phyloP scores from a whole-genome alignment of 257 asterid species.

The Nemophila menziesii region DNA sequence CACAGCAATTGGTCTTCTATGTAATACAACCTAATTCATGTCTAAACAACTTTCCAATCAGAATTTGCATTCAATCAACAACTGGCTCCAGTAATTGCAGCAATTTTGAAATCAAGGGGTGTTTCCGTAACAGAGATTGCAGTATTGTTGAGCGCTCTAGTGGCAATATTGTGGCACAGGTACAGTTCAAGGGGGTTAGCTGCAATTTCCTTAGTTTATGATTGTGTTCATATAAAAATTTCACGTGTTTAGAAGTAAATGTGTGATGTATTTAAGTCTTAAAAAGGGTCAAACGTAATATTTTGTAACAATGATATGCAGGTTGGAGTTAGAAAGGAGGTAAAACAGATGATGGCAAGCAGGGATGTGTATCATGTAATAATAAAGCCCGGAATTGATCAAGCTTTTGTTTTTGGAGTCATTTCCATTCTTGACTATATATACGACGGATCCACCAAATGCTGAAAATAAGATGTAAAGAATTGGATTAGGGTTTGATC shows the following conservation, averaged over 20 bases:
- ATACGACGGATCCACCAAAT: conserved; percentile 70
- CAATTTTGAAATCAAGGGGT: conserved; percentile 44
- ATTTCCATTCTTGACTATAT: conserved; percentile 80
- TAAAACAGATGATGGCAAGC: conserved; percentile 30
- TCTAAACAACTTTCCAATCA: conserved; percentile 27
- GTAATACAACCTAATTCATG: conserved; percentile 52
- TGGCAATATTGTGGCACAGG: conserved; percentile 58
- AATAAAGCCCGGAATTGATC: conserved; percentile 69
- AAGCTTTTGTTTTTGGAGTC: conserved; percentile 76
- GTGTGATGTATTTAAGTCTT: too few relatives aligned
- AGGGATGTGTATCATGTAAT: conserved; percentile 56
- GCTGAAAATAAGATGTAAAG: conserved; percentile 17
- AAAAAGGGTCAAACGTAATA: too few relatives aligned
- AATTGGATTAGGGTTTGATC: too few relatives aligned
- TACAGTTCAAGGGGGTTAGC: too few relatives aligned
- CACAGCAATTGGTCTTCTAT: conserved; percentile 50
- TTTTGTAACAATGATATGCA: conserved; percentile 21
- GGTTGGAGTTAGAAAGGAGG: conserved; percentile 53
- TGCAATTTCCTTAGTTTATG: too few relatives aligned
- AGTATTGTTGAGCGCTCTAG: conserved; percentile 36
- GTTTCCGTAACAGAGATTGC: conserved; percentile 46
- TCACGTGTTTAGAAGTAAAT: too few relatives aligned
- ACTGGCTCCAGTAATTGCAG: conserved; percentile 20
- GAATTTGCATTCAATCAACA: conserved; percentile 35
- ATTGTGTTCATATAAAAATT: too few relatives aligned